A percentile compares a stretch with the other conserved stretches of the same genome.
These are phyloP conservation scores for Hypoxylon sp. DNA, from an alignment of 2,329 filamentous ascomycete genomes.

Conservation along the genomic window DNA sequence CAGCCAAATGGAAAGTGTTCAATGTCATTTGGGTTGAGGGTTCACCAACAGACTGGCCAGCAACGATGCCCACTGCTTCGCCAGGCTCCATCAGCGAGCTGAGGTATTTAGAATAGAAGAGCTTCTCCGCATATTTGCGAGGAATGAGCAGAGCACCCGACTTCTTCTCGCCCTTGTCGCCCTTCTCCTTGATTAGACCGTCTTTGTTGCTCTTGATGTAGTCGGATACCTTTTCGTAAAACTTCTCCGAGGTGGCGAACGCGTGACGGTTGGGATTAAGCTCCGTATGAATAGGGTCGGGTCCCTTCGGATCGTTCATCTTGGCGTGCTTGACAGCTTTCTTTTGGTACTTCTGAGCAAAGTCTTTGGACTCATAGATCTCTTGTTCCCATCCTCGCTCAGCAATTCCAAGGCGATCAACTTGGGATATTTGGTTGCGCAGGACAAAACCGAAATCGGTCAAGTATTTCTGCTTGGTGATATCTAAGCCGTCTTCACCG, in stretches of 20 bases:
- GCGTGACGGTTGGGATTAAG: slow-evolving; percentile 83
- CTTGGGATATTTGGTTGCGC: slow-evolving; percentile 85
- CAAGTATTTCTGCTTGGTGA: slow-evolving; percentile 93
- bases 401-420: slow-evolving; percentile 80
- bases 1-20: slow-evolving; percentile 99
- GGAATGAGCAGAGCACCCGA: slow-evolving; percentile 50
- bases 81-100: slow-evolving; percentile 93
- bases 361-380: slow-evolving; percentile 67
- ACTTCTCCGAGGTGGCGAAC: slow-evolving; percentile 91
- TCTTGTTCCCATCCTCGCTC: slow-evolving; percentile 59
- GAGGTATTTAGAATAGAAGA: slow-evolving; percentile 94
- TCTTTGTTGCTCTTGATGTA: slow-evolving; percentile 86
- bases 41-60: slow-evolving; percentile 95
- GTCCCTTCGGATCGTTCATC: slow-evolving; percentile 68
- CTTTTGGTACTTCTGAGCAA: slow-evolving; percentile 84
- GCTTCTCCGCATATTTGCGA: slow-evolving; percentile 82
- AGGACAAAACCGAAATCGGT: slow-evolving; percentile 91
- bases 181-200: slow-evolving; percentile 68
- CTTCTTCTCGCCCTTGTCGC: slow-evolving; percentile 55
- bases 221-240: slow-evolving; percentile 78
- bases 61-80: slow-evolving; percentile 96
- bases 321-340: slow-evolving; percentile 81
- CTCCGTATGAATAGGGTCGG: slow-evolving; percentile 81
- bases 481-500: slow-evolving; percentile 94
- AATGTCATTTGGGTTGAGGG: slow-evolving; percentile 99